Conservation (phyloP, 192 early-diverging fungal genomes). For the Piromyces sp. region DNA sequence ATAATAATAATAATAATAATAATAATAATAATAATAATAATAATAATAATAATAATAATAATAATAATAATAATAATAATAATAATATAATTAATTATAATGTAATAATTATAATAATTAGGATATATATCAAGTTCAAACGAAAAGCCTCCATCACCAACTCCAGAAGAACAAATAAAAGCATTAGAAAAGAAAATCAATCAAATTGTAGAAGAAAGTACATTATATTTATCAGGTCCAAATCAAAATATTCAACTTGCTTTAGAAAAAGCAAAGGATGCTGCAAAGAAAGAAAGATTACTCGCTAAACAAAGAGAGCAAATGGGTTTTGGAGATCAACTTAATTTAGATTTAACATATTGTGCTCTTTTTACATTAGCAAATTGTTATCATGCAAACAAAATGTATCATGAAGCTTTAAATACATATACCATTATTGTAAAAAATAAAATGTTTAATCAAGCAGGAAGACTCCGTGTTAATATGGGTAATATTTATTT, state of each 20-base stretch:
- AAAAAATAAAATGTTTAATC: conserved; percentile 45
- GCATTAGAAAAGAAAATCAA: conserved; percentile 27
- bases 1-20: no score
- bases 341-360: conserved; percentile 41
- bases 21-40: no score
- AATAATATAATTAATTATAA: no score
- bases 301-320: conserved; percentile 33
- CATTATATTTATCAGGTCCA: conserved; percentile 14
- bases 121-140: not conserved
- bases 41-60: no score
- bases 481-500: conserved; percentile 51
- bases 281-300: conserved; percentile 30
- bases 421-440: conserved; percentile 38
- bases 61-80: no score
- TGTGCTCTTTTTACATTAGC: conserved; percentile 41
- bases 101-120: not conserved
- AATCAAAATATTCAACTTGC: conserved; percentile 24
- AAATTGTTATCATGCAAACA: conserved; percentile 30
- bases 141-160: conserved; percentile 10
- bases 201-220: conserved; percentile 20
- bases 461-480: conserved; percentile 30
- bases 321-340: conserved; percentile 23
- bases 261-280: conserved; percentile 41
- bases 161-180: conserved; percentile 35
- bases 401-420: conserved; percentile 43